Conservation (phyloP, 2,329 filamentous ascomycete genomes). For the Calonectria pauciramosa region DNA sequence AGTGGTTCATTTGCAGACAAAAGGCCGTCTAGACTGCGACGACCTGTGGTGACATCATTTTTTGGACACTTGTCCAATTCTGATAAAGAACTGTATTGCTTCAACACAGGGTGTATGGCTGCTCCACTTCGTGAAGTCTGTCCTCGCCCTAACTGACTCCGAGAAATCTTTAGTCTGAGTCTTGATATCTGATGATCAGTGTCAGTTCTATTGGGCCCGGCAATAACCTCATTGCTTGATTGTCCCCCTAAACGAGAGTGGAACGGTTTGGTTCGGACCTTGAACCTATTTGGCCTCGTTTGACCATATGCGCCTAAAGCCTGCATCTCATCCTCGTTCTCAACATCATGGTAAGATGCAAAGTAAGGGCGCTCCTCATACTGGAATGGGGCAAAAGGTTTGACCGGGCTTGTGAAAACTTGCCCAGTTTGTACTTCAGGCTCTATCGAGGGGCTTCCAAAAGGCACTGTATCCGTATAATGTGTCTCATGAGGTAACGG, state of each 20-base stretch:
- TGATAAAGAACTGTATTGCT: conserved; percentile 50
- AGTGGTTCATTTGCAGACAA: conserved; percentile 24
- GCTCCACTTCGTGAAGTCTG: conserved; percentile 28
- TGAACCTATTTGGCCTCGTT: conserved; percentile 43
- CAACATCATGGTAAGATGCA: background rate
- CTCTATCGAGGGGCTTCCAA: conserved; percentile 12
- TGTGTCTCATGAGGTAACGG: conserved; percentile 54
- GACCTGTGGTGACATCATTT: conserved; percentile 16
- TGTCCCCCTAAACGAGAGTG: conserved; percentile 28
- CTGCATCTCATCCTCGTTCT: conserved; percentile 4
- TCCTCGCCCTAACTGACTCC: conserved; percentile 43
- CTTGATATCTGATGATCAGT: conserved; percentile 41
- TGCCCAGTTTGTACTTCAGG: conserved; percentile 24
- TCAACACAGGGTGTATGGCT: conserved; percentile 42
- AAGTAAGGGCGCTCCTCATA: background rate
- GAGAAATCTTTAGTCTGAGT: conserved; percentile 52
- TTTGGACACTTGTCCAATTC: conserved; percentile 44
- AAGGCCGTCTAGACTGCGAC: conserved; percentile 31
- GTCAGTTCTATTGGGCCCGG: conserved; percentile 13
- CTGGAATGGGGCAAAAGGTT: conserved; percentile 14
- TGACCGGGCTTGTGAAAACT: conserved; percentile 29
- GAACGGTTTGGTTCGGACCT: conserved; percentile 44
- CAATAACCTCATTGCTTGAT: conserved; percentile 5
- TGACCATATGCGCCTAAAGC: background rate
- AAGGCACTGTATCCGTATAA: conserved; percentile 3